Evolutionary conservation across 306 rosid species (phyloP).

Genomic region (Sicyos edulis): DNA sequence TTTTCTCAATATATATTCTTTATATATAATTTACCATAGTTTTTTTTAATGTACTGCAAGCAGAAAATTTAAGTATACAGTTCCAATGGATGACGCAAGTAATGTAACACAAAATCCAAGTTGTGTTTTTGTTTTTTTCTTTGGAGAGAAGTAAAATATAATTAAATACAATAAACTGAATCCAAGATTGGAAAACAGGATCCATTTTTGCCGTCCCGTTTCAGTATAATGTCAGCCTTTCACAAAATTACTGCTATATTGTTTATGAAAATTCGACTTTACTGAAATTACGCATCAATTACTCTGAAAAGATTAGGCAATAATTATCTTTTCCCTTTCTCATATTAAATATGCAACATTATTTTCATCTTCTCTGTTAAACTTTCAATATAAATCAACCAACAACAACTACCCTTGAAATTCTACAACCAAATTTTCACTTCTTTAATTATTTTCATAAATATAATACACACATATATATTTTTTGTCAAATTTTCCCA

Average conservation of each 20-base stretch:
- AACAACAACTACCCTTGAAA: neutral
- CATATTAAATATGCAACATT: neutral
- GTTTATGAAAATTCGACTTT: too few species aligned
- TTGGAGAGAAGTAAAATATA: neutral
- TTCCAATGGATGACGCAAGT: neutral
- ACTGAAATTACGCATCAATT: too few species aligned
- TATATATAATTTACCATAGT: too few species aligned
- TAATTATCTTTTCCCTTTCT: too few species aligned
- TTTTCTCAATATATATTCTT: too few species aligned
- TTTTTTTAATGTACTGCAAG: neutral
- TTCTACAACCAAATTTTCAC: neutral
- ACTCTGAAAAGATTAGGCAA: too few species aligned
- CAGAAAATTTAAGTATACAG: neutral
- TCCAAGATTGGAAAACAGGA: neutral
- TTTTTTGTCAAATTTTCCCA: too few species aligned
- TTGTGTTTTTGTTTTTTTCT: neutral
- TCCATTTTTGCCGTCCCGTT: conserved; percentile 10
- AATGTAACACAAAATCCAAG: neutral
- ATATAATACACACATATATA: too few species aligned
- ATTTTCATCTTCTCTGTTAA: neutral
- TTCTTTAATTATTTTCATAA: too few species aligned
- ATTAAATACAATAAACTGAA: neutral
- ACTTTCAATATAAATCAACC: neutral
- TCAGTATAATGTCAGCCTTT: neutral
- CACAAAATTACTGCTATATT: neutral